phyloP scores from a whole-genome alignment of 2,329 filamentous ascomycete genomes.

The Tolypocladium tundrense region DNA sequence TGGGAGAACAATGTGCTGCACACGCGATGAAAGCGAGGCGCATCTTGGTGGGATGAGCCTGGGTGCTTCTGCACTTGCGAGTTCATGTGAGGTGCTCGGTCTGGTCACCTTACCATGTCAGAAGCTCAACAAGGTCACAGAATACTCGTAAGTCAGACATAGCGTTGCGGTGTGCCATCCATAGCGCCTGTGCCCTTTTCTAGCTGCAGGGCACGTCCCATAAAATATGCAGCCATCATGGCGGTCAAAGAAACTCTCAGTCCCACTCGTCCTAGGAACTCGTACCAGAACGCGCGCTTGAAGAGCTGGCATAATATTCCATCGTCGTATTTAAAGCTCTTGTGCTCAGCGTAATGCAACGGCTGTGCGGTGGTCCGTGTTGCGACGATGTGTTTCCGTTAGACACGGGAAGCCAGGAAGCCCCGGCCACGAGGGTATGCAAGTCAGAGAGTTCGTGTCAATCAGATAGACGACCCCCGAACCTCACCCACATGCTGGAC shows the following conservation, averaged over 20 bases:
- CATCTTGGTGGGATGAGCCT: not conserved
- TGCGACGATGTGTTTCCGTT: not conserved
- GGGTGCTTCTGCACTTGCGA: not conserved
- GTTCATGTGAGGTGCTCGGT: not conserved
- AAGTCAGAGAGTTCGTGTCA: not conserved
- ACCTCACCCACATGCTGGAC: not conserved
- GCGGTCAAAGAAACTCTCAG: constrained; percentile 11
- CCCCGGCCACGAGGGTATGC: not conserved
- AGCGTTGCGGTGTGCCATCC: not conserved
- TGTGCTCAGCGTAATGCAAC: not conserved
- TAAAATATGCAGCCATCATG: constrained; percentile 18
- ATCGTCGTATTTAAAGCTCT: not conserved
- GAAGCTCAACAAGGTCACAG: not conserved
- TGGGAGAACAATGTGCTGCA: not conserved
- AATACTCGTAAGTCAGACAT: not conserved
- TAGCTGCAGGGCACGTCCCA: constrained; percentile 18
- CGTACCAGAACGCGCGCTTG: not conserved
- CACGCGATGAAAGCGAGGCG: not conserved
- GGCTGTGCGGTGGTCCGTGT: not conserved
- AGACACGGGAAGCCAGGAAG: not conserved
- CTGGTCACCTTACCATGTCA: not conserved
- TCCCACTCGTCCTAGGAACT: not conserved
- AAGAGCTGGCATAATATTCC: not conserved
- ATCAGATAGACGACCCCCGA: not conserved
- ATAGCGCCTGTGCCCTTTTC: not conserved